Evolutionary conservation across 805 yeast species (phyloP).

Genomic region (Lipomyces orientalis): DNA sequence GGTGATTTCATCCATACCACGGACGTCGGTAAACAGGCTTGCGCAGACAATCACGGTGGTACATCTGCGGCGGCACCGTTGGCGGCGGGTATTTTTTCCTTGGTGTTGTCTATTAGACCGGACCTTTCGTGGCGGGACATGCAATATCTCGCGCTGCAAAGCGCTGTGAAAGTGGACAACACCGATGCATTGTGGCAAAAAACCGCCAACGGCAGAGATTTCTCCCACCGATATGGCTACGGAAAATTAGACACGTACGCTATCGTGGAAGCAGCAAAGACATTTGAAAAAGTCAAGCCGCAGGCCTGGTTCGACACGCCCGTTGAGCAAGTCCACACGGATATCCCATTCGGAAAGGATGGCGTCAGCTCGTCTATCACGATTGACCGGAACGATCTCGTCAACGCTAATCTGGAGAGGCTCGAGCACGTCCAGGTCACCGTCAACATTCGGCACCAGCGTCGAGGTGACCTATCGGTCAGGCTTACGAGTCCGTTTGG

Average conservation of each 20-base stretch:
- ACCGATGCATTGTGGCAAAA: slow-evolving; percentile 75
- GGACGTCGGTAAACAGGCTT: slow-evolving; percentile 57
- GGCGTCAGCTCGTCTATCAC: slow-evolving; percentile 50
- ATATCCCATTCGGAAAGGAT: slow-evolving; percentile 39
- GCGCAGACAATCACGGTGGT: slow-evolving; percentile 86
- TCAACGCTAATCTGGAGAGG: slow-evolving; percentile 64
- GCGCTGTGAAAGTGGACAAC: slow-evolving; percentile 71
- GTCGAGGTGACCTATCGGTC: slow-evolving; percentile 73
- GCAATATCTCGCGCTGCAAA: slow-evolving; percentile 78
- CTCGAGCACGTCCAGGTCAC: slow-evolving; percentile 87
- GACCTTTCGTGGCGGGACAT: slow-evolving; percentile 93
- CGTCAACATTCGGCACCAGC: slow-evolving; percentile 66
- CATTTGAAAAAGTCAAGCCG: slow-evolving; percentile 87
- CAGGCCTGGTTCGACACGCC: slow-evolving; percentile 79
- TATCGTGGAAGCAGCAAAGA: slow-evolving; percentile 72
- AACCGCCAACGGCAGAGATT: slow-evolving; percentile 68
- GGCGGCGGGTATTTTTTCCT: slow-evolving; percentile 93
- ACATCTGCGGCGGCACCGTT: slow-evolving; percentile 99
- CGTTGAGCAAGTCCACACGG: slow-evolving; percentile 46
- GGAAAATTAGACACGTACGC: slow-evolving; percentile 86
- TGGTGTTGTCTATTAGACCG: slow-evolving; percentile 83
- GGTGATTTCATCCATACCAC: slow-evolving; percentile 84
- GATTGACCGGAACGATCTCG: slow-evolving; percentile 57
- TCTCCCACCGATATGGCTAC: slow-evolving; percentile 88
- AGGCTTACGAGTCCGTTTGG: slow-evolving; percentile 78